Evolutionary conservation across 1,284 basidiomycete species (phyloP).

Genomic region (Cutaneotrichosporon sp.): DNA sequence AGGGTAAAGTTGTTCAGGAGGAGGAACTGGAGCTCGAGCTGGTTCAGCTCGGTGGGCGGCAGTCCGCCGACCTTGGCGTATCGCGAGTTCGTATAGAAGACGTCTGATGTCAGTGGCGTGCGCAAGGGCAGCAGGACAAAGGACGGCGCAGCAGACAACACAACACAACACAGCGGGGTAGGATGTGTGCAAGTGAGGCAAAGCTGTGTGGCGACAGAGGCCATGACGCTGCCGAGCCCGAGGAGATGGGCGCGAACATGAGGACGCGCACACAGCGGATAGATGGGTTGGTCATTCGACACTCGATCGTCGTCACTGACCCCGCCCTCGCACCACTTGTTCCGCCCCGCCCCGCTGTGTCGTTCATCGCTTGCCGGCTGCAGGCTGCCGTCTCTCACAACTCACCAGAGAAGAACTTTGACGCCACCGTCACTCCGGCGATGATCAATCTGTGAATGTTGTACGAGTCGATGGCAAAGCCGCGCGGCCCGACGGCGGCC

Average conservation of each 20-base stretch:
- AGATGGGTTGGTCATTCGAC: not conserved
- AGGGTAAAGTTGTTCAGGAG: slow-evolving; percentile 93
- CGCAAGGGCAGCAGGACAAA: not conserved
- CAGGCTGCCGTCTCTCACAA: slow-evolving; percentile 6
- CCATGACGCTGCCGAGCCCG: not conserved
- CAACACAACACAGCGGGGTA: not conserved
- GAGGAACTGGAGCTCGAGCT: slow-evolving; percentile 94
- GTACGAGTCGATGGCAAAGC: slow-evolving; percentile 94
- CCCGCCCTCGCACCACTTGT: not conserved
- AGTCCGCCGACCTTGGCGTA: slow-evolving; percentile 98
- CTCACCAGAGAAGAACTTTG: slow-evolving; percentile 86
- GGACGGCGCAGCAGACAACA: not conserved
- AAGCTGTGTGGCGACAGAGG: too few relatives aligned
- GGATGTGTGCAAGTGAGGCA: too few relatives aligned
- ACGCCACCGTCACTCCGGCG: slow-evolving; percentile 95
- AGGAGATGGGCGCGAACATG: not conserved
- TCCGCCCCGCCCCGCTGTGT: too few relatives aligned
- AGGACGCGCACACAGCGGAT: not conserved
- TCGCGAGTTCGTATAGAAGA: slow-evolving; percentile 99
- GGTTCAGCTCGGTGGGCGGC: slow-evolving; percentile 90
- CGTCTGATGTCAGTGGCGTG: slow-evolving; percentile 59
- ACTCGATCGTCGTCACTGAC: not conserved
- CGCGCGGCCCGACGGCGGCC: slow-evolving; percentile 48
- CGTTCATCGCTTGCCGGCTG: not conserved
- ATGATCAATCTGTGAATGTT: slow-evolving; percentile 97